Evolutionary conservation across 306 rosid genomes (phyloP).

Genomic region (Gillenia trifoliata): DNA sequence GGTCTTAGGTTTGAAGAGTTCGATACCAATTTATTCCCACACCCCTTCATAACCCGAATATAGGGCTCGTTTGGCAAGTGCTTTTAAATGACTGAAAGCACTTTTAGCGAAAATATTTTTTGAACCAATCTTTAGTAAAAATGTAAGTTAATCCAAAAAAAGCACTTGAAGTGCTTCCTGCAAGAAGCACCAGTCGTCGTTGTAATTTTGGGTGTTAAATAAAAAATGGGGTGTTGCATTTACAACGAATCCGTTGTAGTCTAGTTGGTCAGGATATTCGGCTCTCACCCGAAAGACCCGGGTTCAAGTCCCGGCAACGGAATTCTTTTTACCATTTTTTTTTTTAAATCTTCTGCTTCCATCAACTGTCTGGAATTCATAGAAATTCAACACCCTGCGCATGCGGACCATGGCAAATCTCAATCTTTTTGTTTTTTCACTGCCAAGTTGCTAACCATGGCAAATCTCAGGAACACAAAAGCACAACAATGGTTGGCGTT

Average conservation of each 20-base stretch:
- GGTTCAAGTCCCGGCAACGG: conserved; percentile 33
- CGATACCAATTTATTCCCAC: no score
- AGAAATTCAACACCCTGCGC: neutral
- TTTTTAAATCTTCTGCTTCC: neutral
- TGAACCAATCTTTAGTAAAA: no score
- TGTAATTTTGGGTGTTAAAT: no score
- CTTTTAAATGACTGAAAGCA: no score
- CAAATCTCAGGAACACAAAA: conserved; percentile 21
- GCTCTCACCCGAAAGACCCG: conserved; percentile 32
- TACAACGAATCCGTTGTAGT: conserved; percentile 9
- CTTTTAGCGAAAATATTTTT: no score
- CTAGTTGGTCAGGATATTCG: conserved; percentile 31
- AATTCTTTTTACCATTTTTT: neutral
- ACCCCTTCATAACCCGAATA: no score
- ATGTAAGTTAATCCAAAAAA: no score
- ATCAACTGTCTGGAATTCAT: neutral
- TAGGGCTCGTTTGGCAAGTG: no score
- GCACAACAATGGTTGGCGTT: neutral
- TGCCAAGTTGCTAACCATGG: neutral
- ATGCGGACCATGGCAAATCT: no score
- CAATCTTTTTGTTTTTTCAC: neutral
- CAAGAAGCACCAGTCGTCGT: no score
- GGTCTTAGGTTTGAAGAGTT: no score
- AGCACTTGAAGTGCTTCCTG: no score
- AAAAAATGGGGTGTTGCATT: fast-evolving